A percentile compares a stretch with the other conserved stretches of the same genome.
Conservation (phyloP, 2,329 filamentous ascomycete genomes). For the Microsporum canis region DNA sequence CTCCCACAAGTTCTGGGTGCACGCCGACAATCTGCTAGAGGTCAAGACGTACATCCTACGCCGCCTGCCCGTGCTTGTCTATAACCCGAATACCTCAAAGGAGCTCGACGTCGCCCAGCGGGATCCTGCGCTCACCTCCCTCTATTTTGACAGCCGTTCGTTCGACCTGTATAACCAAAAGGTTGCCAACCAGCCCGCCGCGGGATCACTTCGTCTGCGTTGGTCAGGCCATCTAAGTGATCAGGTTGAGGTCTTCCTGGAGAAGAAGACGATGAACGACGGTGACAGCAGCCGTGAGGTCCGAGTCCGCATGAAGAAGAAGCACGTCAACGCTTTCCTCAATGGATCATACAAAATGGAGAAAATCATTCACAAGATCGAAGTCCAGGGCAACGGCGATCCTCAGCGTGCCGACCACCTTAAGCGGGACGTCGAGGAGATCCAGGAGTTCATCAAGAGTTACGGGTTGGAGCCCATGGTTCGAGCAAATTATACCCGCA, state of each 20-base stretch:
- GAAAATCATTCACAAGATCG: conserved; percentile 76
- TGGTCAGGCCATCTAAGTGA: conserved; percentile 82
- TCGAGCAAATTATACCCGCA: conserved; percentile 85
- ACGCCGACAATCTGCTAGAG: conserved; percentile 87
- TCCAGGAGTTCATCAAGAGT: conserved; percentile 68
- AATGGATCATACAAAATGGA: conserved; percentile 83
- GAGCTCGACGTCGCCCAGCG: conserved; percentile 63
- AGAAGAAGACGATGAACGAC: conserved; percentile 76
- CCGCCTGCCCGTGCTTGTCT: conserved; percentile 79
- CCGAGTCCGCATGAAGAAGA: conserved; percentile 79
- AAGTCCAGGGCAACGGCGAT: conserved; percentile 56
- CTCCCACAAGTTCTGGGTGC: conserved; percentile 94
- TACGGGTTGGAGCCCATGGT: conserved; percentile 72
- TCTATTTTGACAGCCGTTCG: conserved; percentile 84
- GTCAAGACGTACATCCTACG: conserved; percentile 93
- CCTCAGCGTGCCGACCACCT: conserved; percentile 56
- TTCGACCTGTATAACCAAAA: conserved; percentile 84
- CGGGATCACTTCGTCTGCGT: conserved; percentile 70
- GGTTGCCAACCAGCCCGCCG: conserved; percentile 61
- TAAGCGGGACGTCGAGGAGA: conserved; percentile 59
- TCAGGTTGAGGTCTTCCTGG: conserved; percentile 69
- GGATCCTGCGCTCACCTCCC: conserved; percentile 84
- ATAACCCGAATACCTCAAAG: conserved; percentile 75
- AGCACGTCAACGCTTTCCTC: conserved; percentile 81
- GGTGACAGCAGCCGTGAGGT: conserved; percentile 68